Evolutionary conservation across 371 early-diverging fungal genomes (phyloP), one percentile per base, ranked within the genome.

Genomic region (Apophysomyces elegans): DNA sequence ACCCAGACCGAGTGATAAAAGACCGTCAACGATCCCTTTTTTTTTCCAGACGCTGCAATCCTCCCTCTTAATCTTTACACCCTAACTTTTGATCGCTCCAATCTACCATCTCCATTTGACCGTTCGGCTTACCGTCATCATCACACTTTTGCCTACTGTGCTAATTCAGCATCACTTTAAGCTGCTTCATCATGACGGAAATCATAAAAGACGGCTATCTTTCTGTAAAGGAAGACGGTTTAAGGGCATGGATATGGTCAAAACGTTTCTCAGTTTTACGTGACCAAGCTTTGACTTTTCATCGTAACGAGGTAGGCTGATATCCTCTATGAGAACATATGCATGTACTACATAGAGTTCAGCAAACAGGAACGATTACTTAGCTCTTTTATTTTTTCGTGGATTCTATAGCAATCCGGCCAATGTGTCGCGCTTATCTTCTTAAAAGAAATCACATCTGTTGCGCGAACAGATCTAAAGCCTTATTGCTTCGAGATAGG

Each of bases 401-500:
- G 32, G 32, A 26, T 26, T 26, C 32, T 26, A 6, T 74, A 80
- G 80, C 83, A 82, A 79, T 74, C 78, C 5, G 77, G 79, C 12
- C 83, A 83, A 63, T 83, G 83, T 62, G 78, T 91, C 12, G 89
- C 90, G 16, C 75, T 97, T 62, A 87, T 98, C 61, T 95, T 96
- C 76, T 85, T 97, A 46, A 95, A 93, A 78, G 97, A 97, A 68
- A 91, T 98, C 58, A 88, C 88, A 58, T 81, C 86, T 35, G 95
- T 97, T 14, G 86, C 90, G 47, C 87, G 98, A 39, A 89, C 91
- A 8, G 96, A 97, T 56, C 73, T 92, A 47, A 95, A 95, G 76
- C 88, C 91, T 35, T 95, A 94, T 75, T 96, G 96, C 72, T 92
- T 97, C 70, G 96, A 96, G 76, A 85, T 97, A 44, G 88, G 86